Base-by-base conservation (phyloP, 192 early-diverging fungal species). In the Geosiphon pyriformis region DNA sequence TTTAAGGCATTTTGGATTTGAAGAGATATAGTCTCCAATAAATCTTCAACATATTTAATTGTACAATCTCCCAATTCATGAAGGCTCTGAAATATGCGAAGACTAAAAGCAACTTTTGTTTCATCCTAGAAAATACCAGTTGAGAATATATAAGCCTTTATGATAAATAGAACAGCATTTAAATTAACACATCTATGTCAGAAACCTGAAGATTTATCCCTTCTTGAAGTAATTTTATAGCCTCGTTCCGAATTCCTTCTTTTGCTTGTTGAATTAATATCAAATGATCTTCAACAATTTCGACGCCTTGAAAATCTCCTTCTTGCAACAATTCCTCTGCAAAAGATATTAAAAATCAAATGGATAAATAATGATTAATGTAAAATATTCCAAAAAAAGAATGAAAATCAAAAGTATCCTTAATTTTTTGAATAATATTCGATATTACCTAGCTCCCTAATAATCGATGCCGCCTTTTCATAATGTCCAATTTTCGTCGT, bases 231-330 rank as follows among this genome's bases (percentile, higher is more conserved):
- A 84, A 67, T 26, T 67, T 67, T 23, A 85, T 74, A 2, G 81
- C 86, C 57, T 81, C 73, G 0, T 72, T 63, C 11, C 77, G 51
- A 30, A 89, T 78, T 30, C 65, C 55, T 18, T 65, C 61, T 54
- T 78, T 78, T 7, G 77, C 68, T 7, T 76, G 62, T 54, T 72
- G 59, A 30, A 91, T 75, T 23, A 76, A 71, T 8, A 57, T 57
- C 18, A 83, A 37, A 57, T 90, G 82, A 3, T 64, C 66, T 53
- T 86, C 83, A 1, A 90, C 80, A 22, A 86, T 72, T 53, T 84
- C 77, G 65, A 91, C 87, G 8, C 87, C 89, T 18, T 77, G 73
- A 59, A 91, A 74, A 71, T 87, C 84, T 1, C 73, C 70, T 37
- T 87, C 87, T 29, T 78, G 65, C 30, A 86, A 57, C 37, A 90